Base-by-base conservation (phyloP, 495 filamentous ascomycete genomes). In the Xylaria grammica region DNA sequence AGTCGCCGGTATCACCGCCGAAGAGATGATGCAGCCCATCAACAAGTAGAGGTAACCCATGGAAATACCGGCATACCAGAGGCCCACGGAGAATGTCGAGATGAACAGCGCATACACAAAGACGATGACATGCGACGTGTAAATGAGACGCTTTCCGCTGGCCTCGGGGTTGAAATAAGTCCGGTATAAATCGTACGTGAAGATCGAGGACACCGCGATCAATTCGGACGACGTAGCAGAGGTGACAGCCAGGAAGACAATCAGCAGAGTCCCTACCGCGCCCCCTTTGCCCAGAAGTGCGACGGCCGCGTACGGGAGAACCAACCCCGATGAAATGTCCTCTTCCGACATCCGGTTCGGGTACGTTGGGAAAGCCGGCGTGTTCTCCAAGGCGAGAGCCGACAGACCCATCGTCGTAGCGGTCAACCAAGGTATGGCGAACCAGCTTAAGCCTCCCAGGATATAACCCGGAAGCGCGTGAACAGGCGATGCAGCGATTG, bases 211-310 rank as follows among this genome's bases (percentile, higher is more conserved):
- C 48, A 97, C 94, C 40, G 94, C 94, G 63, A 98, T 97, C 30
- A 97, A 79, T 74, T 97, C 91, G 0, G 92, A 90, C 15, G 93
- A 97, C 55, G 89, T 91, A 11, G 94, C 94, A 11, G 87, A 91
- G 2, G 94, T 98, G 48, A 97, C 94, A 19, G 94, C 94, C 91
- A 97, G 96, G 82, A 98, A 97, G 57, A 97, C 87, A 60, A 98
- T 88, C 15, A 98, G 78, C 0, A 96, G 84, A 0, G 92, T 92
- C 27, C 87, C 91, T 26, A 87, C 89, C 3, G 94, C 94, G 34
- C 94, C 94, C 10, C 93, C 94, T 69, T 89, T 91, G 3, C 94
- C 94, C 24, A 97, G 84, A 4, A 98, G 75, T n/a, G 93, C 91
- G 55, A 96, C 91, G 1, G 94, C 90, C 2, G 93, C 94, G 60